Percentiles rank a stretch among this genome's conserved stretches.
phyloP scores from a whole-genome alignment of 345 rosid genomes.

The Moringa oleifera region DNA sequence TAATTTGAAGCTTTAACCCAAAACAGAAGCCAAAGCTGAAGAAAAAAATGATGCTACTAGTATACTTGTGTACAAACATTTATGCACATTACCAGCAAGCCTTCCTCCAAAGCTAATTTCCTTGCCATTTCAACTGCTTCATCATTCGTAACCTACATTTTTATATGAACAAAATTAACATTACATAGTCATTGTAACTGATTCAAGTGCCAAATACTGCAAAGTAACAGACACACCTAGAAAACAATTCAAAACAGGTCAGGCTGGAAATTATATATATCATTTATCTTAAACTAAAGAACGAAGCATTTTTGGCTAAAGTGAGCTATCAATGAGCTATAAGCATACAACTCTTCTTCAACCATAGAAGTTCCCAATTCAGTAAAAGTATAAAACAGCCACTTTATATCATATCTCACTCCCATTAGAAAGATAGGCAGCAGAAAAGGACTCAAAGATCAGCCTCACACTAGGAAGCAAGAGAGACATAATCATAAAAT shows the following conservation, averaged over 20 bases:
- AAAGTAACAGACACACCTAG: not conserved
- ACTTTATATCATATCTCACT: too few relatives aligned
- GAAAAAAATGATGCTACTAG: not conserved
- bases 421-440: too few relatives aligned
- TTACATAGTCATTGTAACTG: not conserved
- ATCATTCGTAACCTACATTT: constrained; percentile 61
- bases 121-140: constrained; percentile 93
- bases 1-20: not conserved
- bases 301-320: too few relatives aligned
- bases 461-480: too few relatives aligned
- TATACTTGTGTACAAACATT: constrained; percentile 10
- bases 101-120: constrained; percentile 86
- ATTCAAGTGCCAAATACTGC: not conserved
- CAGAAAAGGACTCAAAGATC: not conserved
- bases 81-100: constrained; percentile 62
- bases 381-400: too few relatives aligned
- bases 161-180: constrained; percentile 1
- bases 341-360: too few relatives aligned
- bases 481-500: too few relatives aligned
- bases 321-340: too few relatives aligned
- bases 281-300: too few relatives aligned
- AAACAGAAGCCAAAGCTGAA: constrained; percentile 7
- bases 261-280: too few relatives aligned
- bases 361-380: too few relatives aligned
- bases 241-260: not conserved